phyloP scores from a whole-genome alignment of 108 stramenopile genomes.

The Conticribra weissflogii region DNA sequence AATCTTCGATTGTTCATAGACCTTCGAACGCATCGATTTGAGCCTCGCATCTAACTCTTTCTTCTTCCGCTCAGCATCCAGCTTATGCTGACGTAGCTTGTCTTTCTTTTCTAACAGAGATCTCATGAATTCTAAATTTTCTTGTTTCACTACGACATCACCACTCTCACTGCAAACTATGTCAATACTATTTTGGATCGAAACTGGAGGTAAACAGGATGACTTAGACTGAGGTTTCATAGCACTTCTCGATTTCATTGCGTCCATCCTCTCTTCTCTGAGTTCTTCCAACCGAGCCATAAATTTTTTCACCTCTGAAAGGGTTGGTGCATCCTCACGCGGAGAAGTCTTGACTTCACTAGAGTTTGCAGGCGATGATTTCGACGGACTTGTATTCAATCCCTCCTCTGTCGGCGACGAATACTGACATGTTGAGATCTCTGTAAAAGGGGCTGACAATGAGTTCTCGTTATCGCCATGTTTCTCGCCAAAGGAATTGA shows the following conservation, averaged over 20 bases:
- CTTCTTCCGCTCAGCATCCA: conserved; percentile 31
- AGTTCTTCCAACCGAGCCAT: conserved; percentile 24
- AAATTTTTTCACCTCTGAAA: conserved; percentile 33
- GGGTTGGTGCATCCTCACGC: conserved; percentile 8
- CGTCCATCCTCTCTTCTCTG: neutral
- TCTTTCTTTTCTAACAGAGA: conserved; percentile 35
- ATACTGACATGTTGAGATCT: too few relatives aligned
- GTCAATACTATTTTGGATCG: neutral
- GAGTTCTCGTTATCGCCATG: too few relatives aligned
- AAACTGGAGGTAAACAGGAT: neutral
- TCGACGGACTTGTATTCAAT: neutral
- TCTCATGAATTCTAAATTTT: conserved; percentile 7
- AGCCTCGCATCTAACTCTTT: conserved; percentile 28
- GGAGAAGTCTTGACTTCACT: neutral
- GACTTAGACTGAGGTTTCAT: neutral
- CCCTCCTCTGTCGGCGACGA: too few relatives aligned
- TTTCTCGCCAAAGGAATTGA: too few relatives aligned
- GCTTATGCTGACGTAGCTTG: conserved; percentile 20
- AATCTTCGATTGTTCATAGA: neutral
- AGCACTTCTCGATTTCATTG: neutral
- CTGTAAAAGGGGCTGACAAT: too few relatives aligned
- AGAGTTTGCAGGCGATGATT: neutral
- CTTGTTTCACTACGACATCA: conserved; percentile 8
- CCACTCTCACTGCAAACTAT: neutral
- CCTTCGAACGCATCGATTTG: conserved; percentile 17